Conservation (phyloP, 2,329 filamentous ascomycete genomes). For the Verticillium longisporum region DNA sequence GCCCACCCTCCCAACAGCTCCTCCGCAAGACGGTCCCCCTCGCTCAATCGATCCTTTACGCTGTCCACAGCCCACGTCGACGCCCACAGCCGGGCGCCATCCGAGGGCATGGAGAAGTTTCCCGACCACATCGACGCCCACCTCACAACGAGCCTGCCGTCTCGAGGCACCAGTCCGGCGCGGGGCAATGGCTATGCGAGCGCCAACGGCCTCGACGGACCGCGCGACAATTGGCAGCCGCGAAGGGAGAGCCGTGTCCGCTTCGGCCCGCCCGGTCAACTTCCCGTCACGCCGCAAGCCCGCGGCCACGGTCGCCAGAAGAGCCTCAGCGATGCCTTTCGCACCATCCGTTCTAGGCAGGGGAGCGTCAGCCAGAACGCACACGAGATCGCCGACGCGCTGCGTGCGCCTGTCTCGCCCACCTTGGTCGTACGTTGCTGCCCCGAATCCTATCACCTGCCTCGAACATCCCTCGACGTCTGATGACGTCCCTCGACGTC, state of each 20-base stretch:
- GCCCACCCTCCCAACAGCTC: constrained; percentile 12
- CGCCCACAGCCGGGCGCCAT: not conserved
- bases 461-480: no score
- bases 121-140: constrained; percentile 44
- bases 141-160: constrained; percentile 13
- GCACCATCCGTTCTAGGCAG: constrained; percentile 70
- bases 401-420: constrained; percentile 84
- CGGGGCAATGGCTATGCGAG: constrained; percentile 19
- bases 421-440: constrained; percentile 66
- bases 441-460: not conserved
- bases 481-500: no score
- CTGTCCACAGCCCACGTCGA: constrained; percentile 14
- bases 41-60: constrained; percentile 21
- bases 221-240: constrained; percentile 54
- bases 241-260: constrained; percentile 38
- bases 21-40: constrained; percentile 22
- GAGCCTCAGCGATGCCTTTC: constrained; percentile 84
- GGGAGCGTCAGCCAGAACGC: constrained; percentile 89
- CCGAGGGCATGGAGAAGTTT: constrained; percentile 45
- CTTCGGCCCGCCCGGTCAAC: not conserved
- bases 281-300: not conserved
- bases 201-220: constrained; percentile 17
- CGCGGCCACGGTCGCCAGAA: constrained; percentile 65
- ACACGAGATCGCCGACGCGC: constrained; percentile 84
- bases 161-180: constrained; percentile 13